A percentile compares a stretch with the other conserved stretches of the same genome.
Evolutionary conservation across 768 basidiomycete species (phyloP).

Genomic region (Termitomyces sp.): DNA sequence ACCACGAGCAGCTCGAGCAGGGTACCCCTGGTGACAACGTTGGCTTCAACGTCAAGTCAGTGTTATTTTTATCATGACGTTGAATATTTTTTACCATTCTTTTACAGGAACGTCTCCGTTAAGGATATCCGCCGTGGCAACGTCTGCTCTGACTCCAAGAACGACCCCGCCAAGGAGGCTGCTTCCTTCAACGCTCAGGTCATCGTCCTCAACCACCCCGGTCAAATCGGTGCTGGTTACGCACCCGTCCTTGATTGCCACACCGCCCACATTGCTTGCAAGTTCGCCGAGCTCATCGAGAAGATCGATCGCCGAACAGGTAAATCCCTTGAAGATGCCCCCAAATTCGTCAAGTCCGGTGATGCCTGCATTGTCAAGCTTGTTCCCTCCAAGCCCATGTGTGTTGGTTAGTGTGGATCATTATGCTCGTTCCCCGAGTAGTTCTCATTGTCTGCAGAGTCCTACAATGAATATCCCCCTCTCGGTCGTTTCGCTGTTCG

Average conservation of each 20-base stretch:
- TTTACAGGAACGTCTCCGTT: constrained; percentile 91
- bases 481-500: constrained; percentile 99
- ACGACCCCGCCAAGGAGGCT: constrained; percentile 99
- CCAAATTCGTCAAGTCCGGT: constrained; percentile 99
- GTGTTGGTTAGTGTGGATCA: constrained; percentile 30
- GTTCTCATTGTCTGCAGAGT: constrained; percentile 37
- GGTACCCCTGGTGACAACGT: constrained; percentile 99
- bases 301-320: constrained; percentile 99
- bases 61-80: constrained; percentile 6
- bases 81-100: background rate
- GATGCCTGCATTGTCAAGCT: constrained; percentile 99
- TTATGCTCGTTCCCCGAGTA: background rate
- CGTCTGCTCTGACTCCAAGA: constrained; percentile 99
- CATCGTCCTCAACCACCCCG: constrained; percentile 99
- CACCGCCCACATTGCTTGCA: constrained; percentile 99
- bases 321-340: constrained; percentile 80
- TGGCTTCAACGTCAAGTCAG: constrained; percentile 96
- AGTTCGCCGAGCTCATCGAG: constrained; percentile 97
- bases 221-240: constrained; percentile 99
- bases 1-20: constrained; percentile 94
- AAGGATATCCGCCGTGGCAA: constrained; percentile 99
- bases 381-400: constrained; percentile 90
- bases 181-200: constrained; percentile 99
- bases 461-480: constrained; percentile 97
- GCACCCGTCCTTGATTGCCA: constrained; percentile 99